Conservation (phyloP, 139 green algal species). For the Chlorella sorokiniana region DNA sequence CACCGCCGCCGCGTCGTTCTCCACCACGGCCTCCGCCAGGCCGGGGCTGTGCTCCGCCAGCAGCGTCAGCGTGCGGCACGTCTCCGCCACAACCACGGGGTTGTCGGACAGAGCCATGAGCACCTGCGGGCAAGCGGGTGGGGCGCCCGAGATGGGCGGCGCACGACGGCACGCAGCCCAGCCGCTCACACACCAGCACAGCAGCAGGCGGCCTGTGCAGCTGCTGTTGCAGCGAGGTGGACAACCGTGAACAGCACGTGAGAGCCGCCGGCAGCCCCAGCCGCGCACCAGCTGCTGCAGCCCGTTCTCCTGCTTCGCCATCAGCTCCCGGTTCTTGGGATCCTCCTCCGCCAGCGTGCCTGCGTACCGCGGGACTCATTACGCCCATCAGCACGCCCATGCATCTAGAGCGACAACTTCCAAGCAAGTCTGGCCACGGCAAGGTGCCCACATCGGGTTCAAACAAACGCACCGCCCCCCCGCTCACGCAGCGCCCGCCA, state of each 20-base stretch:
- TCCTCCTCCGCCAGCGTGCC: conserved; percentile 80
- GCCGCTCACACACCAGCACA: too few relatives aligned
- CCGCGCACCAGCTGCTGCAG: conserved; percentile 78
- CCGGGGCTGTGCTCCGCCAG: conserved; percentile 23
- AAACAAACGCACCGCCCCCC: neutral
- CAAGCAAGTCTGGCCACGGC: neutral
- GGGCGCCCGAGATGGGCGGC: neutral
- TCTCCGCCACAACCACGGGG: conserved; percentile 73
- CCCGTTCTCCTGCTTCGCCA: conserved; percentile 80
- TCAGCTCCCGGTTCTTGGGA: conserved; percentile 73
- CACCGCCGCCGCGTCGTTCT: conserved; percentile 36
- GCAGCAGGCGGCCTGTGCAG: too few relatives aligned
- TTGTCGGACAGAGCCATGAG: conserved; percentile 84
- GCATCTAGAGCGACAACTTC: too few relatives aligned
- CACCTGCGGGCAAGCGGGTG: conserved; percentile 39
- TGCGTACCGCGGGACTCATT: conserved; percentile 49
- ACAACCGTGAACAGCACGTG: too few relatives aligned
- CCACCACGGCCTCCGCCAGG: conserved; percentile 36
- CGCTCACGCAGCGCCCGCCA: conserved; percentile 78
- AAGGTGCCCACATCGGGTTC: neutral
- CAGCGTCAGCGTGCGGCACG: conserved; percentile 53
- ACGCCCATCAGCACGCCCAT: too few relatives aligned
- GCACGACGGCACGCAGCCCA: too few relatives aligned
- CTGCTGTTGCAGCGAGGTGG: too few relatives aligned
- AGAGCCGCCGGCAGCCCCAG: neutral